Base-by-base conservation (phyloP, 345 rosid species). In the Aethionema arabicum region DNA sequence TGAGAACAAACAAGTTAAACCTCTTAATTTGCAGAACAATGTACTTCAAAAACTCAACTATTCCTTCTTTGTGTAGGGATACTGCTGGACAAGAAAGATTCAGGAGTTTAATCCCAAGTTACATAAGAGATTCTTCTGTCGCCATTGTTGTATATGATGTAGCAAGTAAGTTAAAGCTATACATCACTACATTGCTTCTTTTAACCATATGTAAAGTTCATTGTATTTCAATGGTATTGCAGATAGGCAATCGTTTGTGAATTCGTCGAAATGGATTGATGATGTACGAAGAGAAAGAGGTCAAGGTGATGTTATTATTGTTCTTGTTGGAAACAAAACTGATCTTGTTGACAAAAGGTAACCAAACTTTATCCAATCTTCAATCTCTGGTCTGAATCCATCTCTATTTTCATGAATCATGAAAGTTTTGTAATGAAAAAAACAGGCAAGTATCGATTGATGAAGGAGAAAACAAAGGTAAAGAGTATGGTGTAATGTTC, bases 81-180 rank as follows among this genome's bases (percentile, higher is more conserved):
- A 91, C 98, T 8, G 98, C 98, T 14, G 98, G 98, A 31, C 93
- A 91, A 74, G 98, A 91, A 79, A 82, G 98, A 74, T 91, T 91
- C 69, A 78, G 97, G 77, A 90, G 97, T 79, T 86, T 87, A 14
- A 90, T 90, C 69, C 97, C 97, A 15, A 90, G 96, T 73, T 91
- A 91, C 67, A 91, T 88, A n/a, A 77, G 96, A 76, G 98, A 88
- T 76, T 91, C 98, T 55, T 91, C 98, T 56, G 96, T 88, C 50
- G 98, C 96, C 35, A 91, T 91, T 40, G 84, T 88, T 41, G 96
- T 80, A 11, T 91, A 91, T 73, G 98, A 91, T 71, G 98, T 91
- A 37, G 76, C 96, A 3, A 91, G 98, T 86, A 47, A 87, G 96
- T 74, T 21, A 21, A 4, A 5, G 2, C 21, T 56, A 4, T 41